Evolutionary conservation across 257 asterid genomes (phyloP), one percentile per base, ranked within the genome.

Genomic region (Scutellaria barbata): DNA sequence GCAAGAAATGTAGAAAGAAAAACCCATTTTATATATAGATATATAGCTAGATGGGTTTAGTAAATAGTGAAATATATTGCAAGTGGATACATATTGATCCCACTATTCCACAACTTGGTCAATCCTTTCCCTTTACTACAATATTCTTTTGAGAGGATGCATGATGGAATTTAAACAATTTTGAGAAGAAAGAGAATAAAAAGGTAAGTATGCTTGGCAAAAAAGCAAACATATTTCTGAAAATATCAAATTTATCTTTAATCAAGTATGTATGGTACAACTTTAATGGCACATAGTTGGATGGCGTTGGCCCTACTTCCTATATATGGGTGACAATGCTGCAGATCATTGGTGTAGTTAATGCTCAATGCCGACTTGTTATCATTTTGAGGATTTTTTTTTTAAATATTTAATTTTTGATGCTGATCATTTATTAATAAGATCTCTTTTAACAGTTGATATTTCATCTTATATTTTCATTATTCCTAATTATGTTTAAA

Each of bases 221-320:
- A 66, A 73, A 64, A 64, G 58, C 30, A 57, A 55, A 25, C 66
- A 37, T 18, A 50, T 14, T 30, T 54, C 53, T 42, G 54, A 14
- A 46, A 66, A 40, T 56, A 55, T 66, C 7, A 1, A 18, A 8
- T 45, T 18, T 47, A 37, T 65, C 73, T 74, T 42, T 53, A 63
- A 64, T 73, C 22, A 30, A 12, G 66, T 10, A 59, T 43, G 64
- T 65, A 35, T 20, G 73, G 68, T 48, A 35, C 18, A 39, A 16
- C 72, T 64, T 56, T 73, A 40, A 53, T 51, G 65, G 74, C 77
- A 63, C 73, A 63, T 71, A 64, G 74, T 48, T 57, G 71, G 52
- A 71, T 48, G 41, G 35, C 47, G 3, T 58, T 10, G 77, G 74
- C 12, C 77, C 81, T 45, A 71, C 81, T 57, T 77, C 39, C 76